Conservation (phyloP, 83 land plant species). For the Picea engelmannii region DNA sequence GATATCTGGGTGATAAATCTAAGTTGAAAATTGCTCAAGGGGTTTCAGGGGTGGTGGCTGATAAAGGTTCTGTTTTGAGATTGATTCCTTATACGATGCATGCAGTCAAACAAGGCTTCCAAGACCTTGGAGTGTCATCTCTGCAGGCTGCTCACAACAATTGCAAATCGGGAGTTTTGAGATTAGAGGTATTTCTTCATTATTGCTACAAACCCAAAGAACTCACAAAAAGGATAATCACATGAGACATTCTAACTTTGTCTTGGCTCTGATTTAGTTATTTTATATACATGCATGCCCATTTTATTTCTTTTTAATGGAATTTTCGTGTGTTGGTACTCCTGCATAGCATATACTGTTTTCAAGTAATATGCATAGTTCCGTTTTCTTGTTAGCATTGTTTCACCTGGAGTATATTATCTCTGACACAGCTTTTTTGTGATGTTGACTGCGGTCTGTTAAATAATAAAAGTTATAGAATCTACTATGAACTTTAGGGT, state of each 20-base stretch:
- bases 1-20: conserved; percentile 90
- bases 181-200: conserved; percentile 78
- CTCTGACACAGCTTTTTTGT: no score
- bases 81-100: conserved; percentile 96
- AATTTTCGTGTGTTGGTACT: background rate
- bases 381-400: no score
- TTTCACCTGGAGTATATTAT: no score
- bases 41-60: conserved; percentile 92
- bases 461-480: no score
- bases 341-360: background rate
- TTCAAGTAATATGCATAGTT: background rate
- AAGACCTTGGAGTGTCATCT: conserved; percentile 88
- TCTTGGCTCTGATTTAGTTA: no score
- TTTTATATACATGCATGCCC: background rate
- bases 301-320: background rate
- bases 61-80: conserved; percentile 90
- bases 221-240: background rate
- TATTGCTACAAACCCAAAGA: background rate
- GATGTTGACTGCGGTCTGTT: no score
- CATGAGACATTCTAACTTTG: background rate
- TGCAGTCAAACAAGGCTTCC: conserved; percentile 97
- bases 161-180: conserved; percentile 48
- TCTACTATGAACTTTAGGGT: background rate
- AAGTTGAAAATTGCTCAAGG: conserved; percentile 96
- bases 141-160: conserved; percentile 72